phyloP scores from a whole-genome alignment of 2,329 filamentous ascomycete species.

The Pseudocercospora eumusae region DNA sequence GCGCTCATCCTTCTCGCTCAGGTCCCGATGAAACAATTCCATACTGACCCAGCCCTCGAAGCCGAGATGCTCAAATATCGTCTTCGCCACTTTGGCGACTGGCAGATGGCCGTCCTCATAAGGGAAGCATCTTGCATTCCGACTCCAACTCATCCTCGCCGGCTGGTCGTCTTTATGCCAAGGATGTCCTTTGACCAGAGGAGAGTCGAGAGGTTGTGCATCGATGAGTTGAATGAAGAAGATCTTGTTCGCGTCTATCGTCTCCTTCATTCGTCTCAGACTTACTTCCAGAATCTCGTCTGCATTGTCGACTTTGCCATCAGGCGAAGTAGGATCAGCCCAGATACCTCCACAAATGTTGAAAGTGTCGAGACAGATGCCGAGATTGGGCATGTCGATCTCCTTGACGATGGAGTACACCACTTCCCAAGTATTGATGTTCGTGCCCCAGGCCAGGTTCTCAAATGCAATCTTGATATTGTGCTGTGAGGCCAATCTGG shows the following conservation, averaged over 20 bases:
- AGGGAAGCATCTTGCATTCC: slow-evolving; percentile 72
- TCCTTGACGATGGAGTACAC: slow-evolving; percentile 66
- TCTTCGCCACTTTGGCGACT: slow-evolving; percentile 59
- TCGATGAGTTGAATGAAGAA: slow-evolving; percentile 78
- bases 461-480: slow-evolving; percentile 70
- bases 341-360: slow-evolving; percentile 72
- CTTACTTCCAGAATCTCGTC: slow-evolving; percentile 57
- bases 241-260: slow-evolving; percentile 63
- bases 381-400: slow-evolving; percentile 70
- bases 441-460: slow-evolving; percentile 69
- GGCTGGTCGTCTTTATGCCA: slow-evolving; percentile 61
- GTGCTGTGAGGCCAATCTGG: slow-evolving; percentile 64
- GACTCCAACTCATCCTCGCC: slow-evolving; percentile 72
- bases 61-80: slow-evolving; percentile 63
- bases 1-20: slow-evolving; percentile 40
- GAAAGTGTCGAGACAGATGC: slow-evolving; percentile 75
- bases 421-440: slow-evolving; percentile 68
- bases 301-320: slow-evolving; percentile 56
- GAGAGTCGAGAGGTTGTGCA: slow-evolving; percentile 62
- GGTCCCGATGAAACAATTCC: slow-evolving; percentile 59
- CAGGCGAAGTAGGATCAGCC: slow-evolving; percentile 62
- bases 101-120: slow-evolving; percentile 67
- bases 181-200: slow-evolving; percentile 58
- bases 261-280: slow-evolving; percentile 54
- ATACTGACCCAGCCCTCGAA: slow-evolving; percentile 70